Base-by-base conservation (phyloP, 1,284 basidiomycete genomes). In the Fomitopsis schrenkii region DNA sequence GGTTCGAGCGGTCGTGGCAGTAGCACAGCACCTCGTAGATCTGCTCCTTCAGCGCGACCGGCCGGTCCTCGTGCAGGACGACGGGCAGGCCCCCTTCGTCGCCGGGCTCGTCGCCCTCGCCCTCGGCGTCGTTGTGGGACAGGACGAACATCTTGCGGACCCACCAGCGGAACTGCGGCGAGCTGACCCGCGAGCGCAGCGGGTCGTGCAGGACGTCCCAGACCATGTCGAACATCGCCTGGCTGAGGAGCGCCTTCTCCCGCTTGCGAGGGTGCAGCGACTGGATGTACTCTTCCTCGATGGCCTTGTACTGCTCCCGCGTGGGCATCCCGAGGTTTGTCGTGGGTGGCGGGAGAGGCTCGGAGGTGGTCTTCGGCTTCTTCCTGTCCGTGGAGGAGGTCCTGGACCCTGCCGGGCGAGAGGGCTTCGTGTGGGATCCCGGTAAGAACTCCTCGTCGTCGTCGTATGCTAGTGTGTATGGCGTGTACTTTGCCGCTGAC, bases 131-230 rank as follows among this genome's bases (percentile, higher is more conserved):
- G 15, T 76, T 72, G 57, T 76, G 73, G 55, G 79, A 80, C 6
- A 90, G 68, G 55, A 75, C 75, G 70, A 92, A 91, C 84, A 87
- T 91, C 77, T 89, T 90, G 67, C 88, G 84, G 5, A 86, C 90
- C 90, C 91, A 93, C 74, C 86, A 91, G 53, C 88, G 83, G 71
- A 92, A 92, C 64, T 74, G 72, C 1, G 72, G 67, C 5, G 71
- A 68, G 28, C 64, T 64, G 41, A 72, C 56, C 14, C 42, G 64
- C 19, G 63, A 30, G 22, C 62, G 55, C 17, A 53, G 45, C 22
- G 71, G 71, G 38, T 64, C 58, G 58, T 82, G 79, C 17, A 92
- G 76, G 30, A 87, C 83, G 64, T 83, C 80, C 80, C 87, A 85
- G 72, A 91, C 85, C 59, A 82, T 76, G 73, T 88, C 85, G 69